Evolutionary conservation across 352 stramenopile species (phyloP), one percentile per base, ranked within the genome.

Genomic region (Pythium guiyangense): DNA sequence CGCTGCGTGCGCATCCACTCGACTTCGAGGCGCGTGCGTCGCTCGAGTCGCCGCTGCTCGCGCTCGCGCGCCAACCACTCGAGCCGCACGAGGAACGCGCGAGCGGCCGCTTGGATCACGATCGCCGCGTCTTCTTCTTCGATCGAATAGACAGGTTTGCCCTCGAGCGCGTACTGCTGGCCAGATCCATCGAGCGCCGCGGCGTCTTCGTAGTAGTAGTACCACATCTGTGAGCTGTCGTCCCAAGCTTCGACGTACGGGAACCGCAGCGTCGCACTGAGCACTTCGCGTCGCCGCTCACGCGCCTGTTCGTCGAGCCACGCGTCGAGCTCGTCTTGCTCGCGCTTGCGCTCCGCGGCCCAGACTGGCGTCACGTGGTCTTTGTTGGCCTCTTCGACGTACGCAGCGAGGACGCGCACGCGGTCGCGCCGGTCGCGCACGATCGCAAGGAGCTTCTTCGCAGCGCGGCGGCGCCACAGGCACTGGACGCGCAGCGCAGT

Each of bases 311-410:
- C 71, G 10, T 54, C 42, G 4, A 71, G 35, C 63, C 70, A 88
- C 26, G 71, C 52, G 20, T 86, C 78, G 20, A 75, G 60, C 29
- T 79, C 70, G 25, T 74, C 49, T 15, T 83, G 69, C 48, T 90
- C 81, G 46, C 68, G 74, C 44, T 77, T 74, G 6, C 81, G 66
- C 17, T 94, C 84, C 18, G 59, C 57, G 51, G 84, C 63, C 84
- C 81, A 94, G 43, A 92, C 56, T 9, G 73, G 72, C 3, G 69
- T 84, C 48, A 92, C 81, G 26, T 78, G 71, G 52, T 91, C 78
- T 14, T 49, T 42, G 11, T 69, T 59, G n/a, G 74, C 70, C n/a
- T 91, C 79, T 2, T 65, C 62, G 12, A 90, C 26, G 52, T 94
- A 94, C 22, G 72, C 69, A n/a, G 37, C 35, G 9, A 59, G 47